Evolutionary conservation across 2,329 filamentous ascomycete genomes (phyloP).

Genomic region (Diaporthe ampelina): DNA sequence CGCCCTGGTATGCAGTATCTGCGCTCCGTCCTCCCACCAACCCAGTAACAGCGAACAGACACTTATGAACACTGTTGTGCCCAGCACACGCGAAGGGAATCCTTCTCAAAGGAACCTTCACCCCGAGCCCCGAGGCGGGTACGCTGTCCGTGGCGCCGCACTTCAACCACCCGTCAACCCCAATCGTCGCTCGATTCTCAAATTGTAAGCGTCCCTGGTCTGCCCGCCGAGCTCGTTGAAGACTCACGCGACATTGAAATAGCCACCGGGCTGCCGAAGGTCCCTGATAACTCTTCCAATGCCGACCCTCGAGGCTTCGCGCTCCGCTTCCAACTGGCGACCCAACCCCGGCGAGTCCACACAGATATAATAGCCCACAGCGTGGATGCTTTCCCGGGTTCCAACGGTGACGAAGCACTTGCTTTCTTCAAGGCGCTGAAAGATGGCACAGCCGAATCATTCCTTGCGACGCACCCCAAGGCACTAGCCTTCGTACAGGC

Average conservation of each 20-base stretch:
- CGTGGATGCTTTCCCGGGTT: conserved; percentile 64
- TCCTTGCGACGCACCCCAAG: conserved; percentile 60
- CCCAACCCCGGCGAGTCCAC: conserved; percentile 58
- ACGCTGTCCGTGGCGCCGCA: conserved; percentile 62
- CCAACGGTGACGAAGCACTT: conserved; percentile 66
- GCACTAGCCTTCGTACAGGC: conserved; percentile 62
- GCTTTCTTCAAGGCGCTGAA: conserved; percentile 60
- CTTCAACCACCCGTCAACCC: conserved; percentile 59
- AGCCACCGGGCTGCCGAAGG: conserved; percentile 63
- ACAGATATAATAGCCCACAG: conserved; percentile 70
- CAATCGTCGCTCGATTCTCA: conserved; percentile 64
- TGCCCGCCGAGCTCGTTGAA: not conserved
- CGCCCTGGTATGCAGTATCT: conserved; percentile 51
- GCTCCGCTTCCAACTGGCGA: conserved; percentile 61
- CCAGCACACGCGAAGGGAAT: conserved; percentile 67
- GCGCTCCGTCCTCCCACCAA: too few species aligned
- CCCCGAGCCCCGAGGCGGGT: conserved; percentile 58
- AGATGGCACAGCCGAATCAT: conserved; percentile 54
- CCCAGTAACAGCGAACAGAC: not conserved
- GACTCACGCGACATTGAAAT: not conserved
- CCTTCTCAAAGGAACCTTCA: conserved; percentile 66
- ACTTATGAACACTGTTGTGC: not conserved
- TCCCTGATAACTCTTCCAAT: conserved; percentile 63
- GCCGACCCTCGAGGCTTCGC: conserved; percentile 64
- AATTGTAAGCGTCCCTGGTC: conserved; percentile 46